Conservation (phyloP, 2,329 filamentous ascomycete genomes). For the Cercospora sojina region DNA sequence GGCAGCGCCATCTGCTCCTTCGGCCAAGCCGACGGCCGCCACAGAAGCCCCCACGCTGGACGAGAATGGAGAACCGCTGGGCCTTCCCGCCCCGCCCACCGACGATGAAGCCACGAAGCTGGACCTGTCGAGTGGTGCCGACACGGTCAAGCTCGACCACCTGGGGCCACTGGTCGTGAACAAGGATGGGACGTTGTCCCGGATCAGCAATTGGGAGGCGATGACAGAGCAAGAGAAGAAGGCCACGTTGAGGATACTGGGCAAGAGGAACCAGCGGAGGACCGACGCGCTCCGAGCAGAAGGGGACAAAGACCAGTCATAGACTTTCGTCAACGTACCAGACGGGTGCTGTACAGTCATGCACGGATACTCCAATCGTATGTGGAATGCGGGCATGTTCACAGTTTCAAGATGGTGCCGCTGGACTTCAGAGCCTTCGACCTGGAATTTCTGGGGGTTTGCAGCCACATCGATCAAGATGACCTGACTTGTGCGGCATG, state of each 20-base stretch:
- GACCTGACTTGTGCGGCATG: background rate
- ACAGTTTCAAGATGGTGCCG: background rate
- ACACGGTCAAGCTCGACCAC: slow-evolving; percentile 60
- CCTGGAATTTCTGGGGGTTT: background rate
- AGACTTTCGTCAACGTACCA: background rate
- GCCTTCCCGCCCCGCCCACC: slow-evolving; percentile 28
- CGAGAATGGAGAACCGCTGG: slow-evolving; percentile 17
- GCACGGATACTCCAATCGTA: background rate
- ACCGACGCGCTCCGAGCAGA: slow-evolving; percentile 55
- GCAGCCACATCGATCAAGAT: background rate
- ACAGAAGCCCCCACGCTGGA: background rate
- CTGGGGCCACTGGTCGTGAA: slow-evolving; percentile 74
- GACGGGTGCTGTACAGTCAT: background rate
- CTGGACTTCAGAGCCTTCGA: background rate
- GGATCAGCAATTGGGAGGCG: slow-evolving; percentile 70
- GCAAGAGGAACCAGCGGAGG: slow-evolving; percentile 66
- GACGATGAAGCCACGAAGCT: slow-evolving; percentile 36
- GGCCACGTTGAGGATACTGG: slow-evolving; percentile 66
- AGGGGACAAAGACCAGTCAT: slow-evolving; percentile 26
- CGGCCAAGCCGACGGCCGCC: background rate
- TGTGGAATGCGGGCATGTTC: background rate
- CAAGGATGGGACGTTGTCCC: slow-evolving; percentile 66
- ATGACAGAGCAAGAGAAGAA: slow-evolving; percentile 68
- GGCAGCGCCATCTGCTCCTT: background rate
- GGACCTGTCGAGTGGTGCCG: slow-evolving; percentile 37